A percentile compares a stretch with the other conserved stretches of the same genome.
Conservation (phyloP, 2,329 filamentous ascomycete species). For the Colletotrichum navitas region DNA sequence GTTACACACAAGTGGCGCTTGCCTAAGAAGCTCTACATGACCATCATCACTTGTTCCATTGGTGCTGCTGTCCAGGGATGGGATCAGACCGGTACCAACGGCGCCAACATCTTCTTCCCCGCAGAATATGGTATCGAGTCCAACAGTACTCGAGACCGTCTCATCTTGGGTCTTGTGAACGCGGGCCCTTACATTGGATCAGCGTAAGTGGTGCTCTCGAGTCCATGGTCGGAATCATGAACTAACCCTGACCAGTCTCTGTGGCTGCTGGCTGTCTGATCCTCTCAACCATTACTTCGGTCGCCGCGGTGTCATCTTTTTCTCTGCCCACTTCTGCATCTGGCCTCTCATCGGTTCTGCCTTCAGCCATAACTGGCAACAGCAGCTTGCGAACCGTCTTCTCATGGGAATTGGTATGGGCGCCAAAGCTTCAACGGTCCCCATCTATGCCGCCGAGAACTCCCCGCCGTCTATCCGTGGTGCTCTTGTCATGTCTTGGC, state of each 20-base stretch:
- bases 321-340: slow-evolving; percentile 71
- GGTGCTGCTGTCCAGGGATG: slow-evolving; percentile 78
- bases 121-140: slow-evolving; percentile 55
- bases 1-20: slow-evolving; percentile 76
- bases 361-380: slow-evolving; percentile 74
- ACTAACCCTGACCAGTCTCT: slow-evolving; percentile 48
- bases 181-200: slow-evolving; percentile 64
- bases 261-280: slow-evolving; percentile 76
- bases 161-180: slow-evolving; percentile 76
- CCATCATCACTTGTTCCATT: slow-evolving; percentile 76
- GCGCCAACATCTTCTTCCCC: slow-evolving; percentile 73
- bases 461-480: slow-evolving; percentile 76
- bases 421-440: slow-evolving; percentile 73
- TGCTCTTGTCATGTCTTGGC: slow-evolving; percentile 86
- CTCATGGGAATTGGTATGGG: slow-evolving; percentile 79
- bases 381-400: slow-evolving; percentile 75
- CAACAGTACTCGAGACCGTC: slow-evolving; percentile 49
- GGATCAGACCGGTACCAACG: slow-evolving; percentile 75
- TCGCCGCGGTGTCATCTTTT: slow-evolving; percentile 75
- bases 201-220: slow-evolving; percentile 46
- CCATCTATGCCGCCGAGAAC: slow-evolving; percentile 82
- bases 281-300: slow-evolving; percentile 74
- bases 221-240: neutral
- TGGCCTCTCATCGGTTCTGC: slow-evolving; percentile 73
- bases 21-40: slow-evolving; percentile 72